phyloP scores from a whole-genome alignment of 176 grass and related monocot genomes.

The Musa itinerans region DNA sequence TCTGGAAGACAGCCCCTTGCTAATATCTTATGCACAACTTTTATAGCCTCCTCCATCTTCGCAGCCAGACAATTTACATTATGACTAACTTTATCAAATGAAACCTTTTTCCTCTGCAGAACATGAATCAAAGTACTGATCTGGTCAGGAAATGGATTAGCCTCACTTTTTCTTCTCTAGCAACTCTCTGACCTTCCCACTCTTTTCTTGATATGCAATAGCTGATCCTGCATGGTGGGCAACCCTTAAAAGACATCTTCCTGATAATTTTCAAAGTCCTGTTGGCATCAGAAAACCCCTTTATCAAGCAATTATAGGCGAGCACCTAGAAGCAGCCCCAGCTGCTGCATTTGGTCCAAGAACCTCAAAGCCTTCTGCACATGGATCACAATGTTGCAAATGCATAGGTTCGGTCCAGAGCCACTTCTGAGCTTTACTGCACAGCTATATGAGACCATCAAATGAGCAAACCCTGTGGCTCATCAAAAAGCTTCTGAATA shows the following conservation, averaged over 20 bases:
- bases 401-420: conserved; percentile 41
- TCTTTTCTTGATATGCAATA: conserved; percentile 80
- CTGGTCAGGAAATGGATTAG: conserved; percentile 61
- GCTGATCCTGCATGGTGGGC: conserved; percentile 61
- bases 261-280: conserved; percentile 40
- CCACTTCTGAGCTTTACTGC: conserved; percentile 66
- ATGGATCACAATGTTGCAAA: conserved; percentile 62
- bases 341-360: conserved; percentile 47
- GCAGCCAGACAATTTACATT: conserved; percentile 60
- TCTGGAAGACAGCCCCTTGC: conserved; percentile 61
- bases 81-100: conserved; percentile 62
- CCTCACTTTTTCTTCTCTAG: conserved; percentile 45
- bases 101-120: conserved; percentile 58
- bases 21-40: conserved; percentile 56
- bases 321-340: conserved; percentile 33
- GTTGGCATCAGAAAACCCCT: conserved; percentile 51
- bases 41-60: conserved; percentile 64
- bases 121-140: conserved; percentile 69
- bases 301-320: conserved; percentile 78
- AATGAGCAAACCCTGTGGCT: conserved; percentile 34
- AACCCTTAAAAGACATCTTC: conserved; percentile 50
- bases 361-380: conserved; percentile 67
- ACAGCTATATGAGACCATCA: conserved; percentile 84
- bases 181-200: conserved; percentile 49
- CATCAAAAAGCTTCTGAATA: too few species aligned